Evolutionary conservation across 257 asterid species (phyloP), one percentile per base, ranked within the genome.

Genomic region (Solanum sitiens): DNA sequence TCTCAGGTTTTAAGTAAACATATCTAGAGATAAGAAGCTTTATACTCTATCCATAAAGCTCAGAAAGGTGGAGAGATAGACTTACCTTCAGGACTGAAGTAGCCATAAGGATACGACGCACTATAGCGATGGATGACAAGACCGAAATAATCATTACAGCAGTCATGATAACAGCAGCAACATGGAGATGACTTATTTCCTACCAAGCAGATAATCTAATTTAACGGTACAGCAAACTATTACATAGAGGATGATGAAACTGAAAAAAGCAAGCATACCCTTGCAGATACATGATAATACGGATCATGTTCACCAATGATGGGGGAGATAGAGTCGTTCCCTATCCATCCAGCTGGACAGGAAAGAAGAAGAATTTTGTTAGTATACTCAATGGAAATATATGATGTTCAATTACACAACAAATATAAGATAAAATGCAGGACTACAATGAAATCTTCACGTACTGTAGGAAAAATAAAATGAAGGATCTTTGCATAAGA

Each of bases 71-170:
- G 67, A 30, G 39, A 59, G 72, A 30, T 63, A 53, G 23, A 90
- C 95, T 92, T 93, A 91, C 99, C 99, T 97, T 97, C 76, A 97
- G 98, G 86, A 97, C 99, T 4, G 99, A 97, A 63, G 99, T 94
- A 21, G 98, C 99, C 99, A 97, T 95, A 86, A 97, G 96, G 90
- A 97, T 97, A 68, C 99, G 98, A 20, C 99, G 98, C 82, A 94
- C 94, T 87, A 97, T 91, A 83, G 99, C 99, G 71, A 97, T 92
- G 80, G 99, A 97, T 83, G 98, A 95, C 83, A 97, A 91, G 91
- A 95, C 89, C 84, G 99, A 90, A 23, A 97, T 92, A 80, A 94
- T 91, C 99, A 95, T 96, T 87, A 97, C 88, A 71, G 76, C 90
- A 3, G 98, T 94, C 99, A 97, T 97, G 88, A 95, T 84, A 86